Evolutionary conservation across 2,329 filamentous ascomycete species (phyloP).

Genomic region (Phialophora expanda): DNA sequence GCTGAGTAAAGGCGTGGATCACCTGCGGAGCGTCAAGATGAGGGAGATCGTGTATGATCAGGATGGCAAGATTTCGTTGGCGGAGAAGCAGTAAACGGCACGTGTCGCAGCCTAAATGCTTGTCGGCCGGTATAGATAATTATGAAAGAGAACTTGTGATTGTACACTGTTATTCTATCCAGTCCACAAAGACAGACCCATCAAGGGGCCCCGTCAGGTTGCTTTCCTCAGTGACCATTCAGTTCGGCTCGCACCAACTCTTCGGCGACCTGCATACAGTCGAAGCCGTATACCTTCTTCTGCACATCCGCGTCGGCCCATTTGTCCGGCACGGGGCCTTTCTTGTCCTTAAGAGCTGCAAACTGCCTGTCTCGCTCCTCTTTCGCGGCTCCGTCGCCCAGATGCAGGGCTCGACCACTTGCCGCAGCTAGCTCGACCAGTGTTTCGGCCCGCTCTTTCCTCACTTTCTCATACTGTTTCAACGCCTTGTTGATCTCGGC

Average conservation of each 20-base stretch:
- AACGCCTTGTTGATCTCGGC: constrained; percentile 59
- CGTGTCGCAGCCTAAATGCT: no score
- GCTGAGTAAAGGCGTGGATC: constrained; percentile 70
- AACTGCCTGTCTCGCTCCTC: constrained; percentile 64
- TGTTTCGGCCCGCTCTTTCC: constrained; percentile 62
- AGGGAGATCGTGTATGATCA: constrained; percentile 62
- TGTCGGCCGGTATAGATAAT: no score
- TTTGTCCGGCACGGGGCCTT: constrained; percentile 64
- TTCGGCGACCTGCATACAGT: constrained; percentile 62
- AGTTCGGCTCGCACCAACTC: constrained; percentile 45
- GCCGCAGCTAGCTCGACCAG: constrained; percentile 63
- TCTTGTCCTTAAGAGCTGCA: constrained; percentile 57
- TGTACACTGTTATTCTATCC: no score
- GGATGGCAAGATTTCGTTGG: constrained; percentile 27
- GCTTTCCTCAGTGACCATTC: neutral
- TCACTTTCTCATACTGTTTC: constrained; percentile 61
- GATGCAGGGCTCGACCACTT: constrained; percentile 59
- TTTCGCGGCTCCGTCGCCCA: constrained; percentile 64
- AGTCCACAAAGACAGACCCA: neutral
- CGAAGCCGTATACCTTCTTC: constrained; percentile 68
- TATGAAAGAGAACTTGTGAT: no score
- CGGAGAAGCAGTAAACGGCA: constrained; percentile 30
- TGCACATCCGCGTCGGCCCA: constrained; percentile 74
- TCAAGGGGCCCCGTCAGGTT: neutral
- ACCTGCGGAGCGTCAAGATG: constrained; percentile 75